These are phyloP conservation scores for Nitzschia inconspicua DNA, from an alignment of 108 stramenopile genomes.

Conservation along the genomic window DNA sequence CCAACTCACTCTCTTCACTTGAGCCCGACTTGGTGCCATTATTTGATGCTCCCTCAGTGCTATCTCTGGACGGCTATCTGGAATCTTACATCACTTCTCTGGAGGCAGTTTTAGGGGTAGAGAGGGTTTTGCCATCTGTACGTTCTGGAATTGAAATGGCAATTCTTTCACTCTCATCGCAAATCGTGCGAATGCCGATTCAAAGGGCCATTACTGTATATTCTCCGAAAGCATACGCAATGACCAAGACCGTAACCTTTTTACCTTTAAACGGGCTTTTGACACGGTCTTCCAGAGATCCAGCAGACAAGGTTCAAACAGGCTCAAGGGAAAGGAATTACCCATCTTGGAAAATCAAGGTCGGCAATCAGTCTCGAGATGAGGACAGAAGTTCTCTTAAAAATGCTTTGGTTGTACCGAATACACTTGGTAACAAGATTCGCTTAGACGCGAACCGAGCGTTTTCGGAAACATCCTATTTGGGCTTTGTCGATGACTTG, in stretches of 20 bases:
- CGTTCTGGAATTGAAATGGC: constrained; percentile 82
- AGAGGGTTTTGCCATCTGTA: constrained; percentile 42
- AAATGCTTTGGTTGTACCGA: constrained; percentile 11
- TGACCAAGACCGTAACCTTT: background rate
- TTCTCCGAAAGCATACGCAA: constrained; percentile 6
- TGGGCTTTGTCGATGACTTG: constrained; percentile 40
- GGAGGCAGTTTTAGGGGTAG: constrained; percentile 23
- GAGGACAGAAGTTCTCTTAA: constrained; percentile 39
- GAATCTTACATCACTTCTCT: constrained; percentile 36
- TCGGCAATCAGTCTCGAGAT: constrained; percentile 51
- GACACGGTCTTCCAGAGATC: constrained; percentile 33
- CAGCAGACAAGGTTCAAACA: background rate
- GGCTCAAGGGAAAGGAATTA: constrained; percentile 28
- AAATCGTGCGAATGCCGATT: constrained; percentile 42
- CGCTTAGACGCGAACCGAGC: constrained; percentile 79
- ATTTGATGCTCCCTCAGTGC: constrained; percentile 39
- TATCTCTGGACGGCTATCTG: constrained; percentile 54
- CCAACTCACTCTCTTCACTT: constrained; percentile 25
- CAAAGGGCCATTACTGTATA: constrained; percentile 46
- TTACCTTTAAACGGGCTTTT: constrained; percentile 69
- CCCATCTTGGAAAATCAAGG: constrained; percentile 73
- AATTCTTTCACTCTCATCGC: constrained; percentile 64
- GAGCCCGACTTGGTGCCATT: constrained; percentile 14
- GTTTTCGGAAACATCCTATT: constrained; percentile 47
- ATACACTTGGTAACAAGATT: constrained; percentile 12